phyloP scores from a whole-genome alignment of 257 asterid genomes.

The Mitragyna speciosa region DNA sequence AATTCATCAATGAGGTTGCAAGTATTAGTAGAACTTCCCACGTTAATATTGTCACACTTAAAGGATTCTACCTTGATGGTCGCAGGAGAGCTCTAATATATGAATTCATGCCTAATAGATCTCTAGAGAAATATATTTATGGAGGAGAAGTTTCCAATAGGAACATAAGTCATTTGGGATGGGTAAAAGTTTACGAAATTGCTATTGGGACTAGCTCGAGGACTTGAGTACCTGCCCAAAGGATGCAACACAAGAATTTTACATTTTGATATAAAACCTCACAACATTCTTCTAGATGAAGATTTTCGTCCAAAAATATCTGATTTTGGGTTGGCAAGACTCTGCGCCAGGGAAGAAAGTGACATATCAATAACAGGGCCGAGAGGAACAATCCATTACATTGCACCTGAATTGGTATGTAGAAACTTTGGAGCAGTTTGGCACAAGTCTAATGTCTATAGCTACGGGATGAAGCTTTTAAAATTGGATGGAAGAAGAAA shows the following conservation, averaged over 20 bases:
- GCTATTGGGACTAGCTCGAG: too few species aligned
- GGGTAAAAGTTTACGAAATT: too few species aligned
- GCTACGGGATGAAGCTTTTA: constrained; percentile 30
- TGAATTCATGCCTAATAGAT: constrained; percentile 1
- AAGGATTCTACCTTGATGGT: constrained; percentile 6
- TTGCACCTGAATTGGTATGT: not conserved
- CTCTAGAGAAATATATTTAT: constrained; percentile 4
- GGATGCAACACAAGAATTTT: too few species aligned
- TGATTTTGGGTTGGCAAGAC: too few species aligned
- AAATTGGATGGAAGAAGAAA: constrained; percentile 3
- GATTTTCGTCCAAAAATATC: too few species aligned
- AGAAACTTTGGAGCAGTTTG: not conserved
- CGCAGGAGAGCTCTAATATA: not conserved
- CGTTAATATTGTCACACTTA: too few species aligned
- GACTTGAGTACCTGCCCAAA: too few species aligned
- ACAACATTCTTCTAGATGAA: too few species aligned
- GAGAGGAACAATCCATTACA: constrained; percentile 26
- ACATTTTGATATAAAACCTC: too few species aligned
- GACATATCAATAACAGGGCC: constrained; percentile 18
- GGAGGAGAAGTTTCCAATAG: not conserved
- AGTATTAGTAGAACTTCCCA: not conserved
- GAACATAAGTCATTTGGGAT: not conserved
- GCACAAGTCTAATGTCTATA: constrained; percentile 15
- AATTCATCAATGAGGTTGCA: constrained; percentile 1
- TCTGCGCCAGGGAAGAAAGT: constrained; percentile 13